Evolutionary conservation across 352 stramenopile species (phyloP).

Genomic region (Phytopythium ostracodes): DNA sequence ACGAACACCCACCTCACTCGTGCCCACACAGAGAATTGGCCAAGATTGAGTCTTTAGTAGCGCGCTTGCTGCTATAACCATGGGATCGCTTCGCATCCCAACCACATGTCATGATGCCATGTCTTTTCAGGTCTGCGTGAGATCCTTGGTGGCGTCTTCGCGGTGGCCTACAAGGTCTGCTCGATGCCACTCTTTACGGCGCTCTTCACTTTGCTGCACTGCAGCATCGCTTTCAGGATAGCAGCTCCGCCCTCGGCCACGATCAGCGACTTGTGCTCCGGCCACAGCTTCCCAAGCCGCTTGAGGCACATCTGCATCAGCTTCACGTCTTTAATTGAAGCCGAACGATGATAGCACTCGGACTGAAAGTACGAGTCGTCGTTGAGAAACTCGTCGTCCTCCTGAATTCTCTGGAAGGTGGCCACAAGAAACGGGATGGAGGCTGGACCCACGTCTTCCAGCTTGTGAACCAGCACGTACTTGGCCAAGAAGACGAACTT

Average conservation of each 20-base stretch:
- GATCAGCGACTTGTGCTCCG: neutral
- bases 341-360: neutral
- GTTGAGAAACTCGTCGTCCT: neutral
- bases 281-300: neutral
- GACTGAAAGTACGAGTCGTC: conserved; percentile 5
- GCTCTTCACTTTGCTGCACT: neutral
- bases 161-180: neutral
- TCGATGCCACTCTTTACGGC: neutral
- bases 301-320: neutral
- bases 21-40: too few relatives aligned
- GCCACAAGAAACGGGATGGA: conserved; percentile 1
- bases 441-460: neutral
- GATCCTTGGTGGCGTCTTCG: too few relatives aligned
- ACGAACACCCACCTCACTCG: too few relatives aligned
- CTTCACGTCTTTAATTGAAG: neutral
- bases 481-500: conserved; percentile 2
- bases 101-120: too few relatives aligned
- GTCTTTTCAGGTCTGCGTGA: too few relatives aligned
- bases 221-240: neutral
- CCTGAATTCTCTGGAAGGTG: neutral
- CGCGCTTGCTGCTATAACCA: too few relatives aligned
- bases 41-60: too few relatives aligned
- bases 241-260: neutral
- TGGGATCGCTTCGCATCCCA: too few relatives aligned
- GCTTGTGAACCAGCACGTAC: neutral